phyloP scores from a whole-genome alignment of 1,284 basidiomycete species.

The Boletus smithii region DNA sequence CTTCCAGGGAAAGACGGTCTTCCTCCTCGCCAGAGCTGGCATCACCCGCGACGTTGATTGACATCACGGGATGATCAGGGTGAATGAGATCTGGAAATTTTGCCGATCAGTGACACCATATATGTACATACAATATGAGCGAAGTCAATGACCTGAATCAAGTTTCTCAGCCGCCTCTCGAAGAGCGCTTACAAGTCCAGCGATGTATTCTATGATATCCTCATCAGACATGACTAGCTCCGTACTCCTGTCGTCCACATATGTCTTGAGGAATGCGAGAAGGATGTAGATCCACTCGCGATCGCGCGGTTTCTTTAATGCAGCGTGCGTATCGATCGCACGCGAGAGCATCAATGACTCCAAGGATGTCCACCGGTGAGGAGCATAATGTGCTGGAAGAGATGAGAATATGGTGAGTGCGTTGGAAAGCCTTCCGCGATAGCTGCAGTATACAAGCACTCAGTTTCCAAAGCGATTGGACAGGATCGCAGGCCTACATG shows the following conservation, averaged over 20 bases:
- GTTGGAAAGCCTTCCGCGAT: slow-evolving; percentile 57
- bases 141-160: slow-evolving; percentile 49
- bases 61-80: slow-evolving; percentile 65
- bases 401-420: slow-evolving; percentile 72
- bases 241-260: slow-evolving; percentile 50
- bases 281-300: slow-evolving; percentile 73
- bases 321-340: slow-evolving; percentile 62
- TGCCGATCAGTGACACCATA: slow-evolving; percentile 11
- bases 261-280: slow-evolving; percentile 66
- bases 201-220: slow-evolving; percentile 52
- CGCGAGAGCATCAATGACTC: slow-evolving; percentile 73
- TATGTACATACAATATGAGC: not conserved
- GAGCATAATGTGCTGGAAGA: slow-evolving; percentile 79
- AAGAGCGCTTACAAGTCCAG: slow-evolving; percentile 50
- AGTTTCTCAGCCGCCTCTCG: slow-evolving; percentile 47
- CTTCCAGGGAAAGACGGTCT: slow-evolving; percentile 63
- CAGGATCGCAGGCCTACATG: slow-evolving; percentile 50
- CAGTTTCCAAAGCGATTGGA: slow-evolving; percentile 10
- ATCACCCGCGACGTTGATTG: slow-evolving; percentile 44
- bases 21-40: slow-evolving; percentile 51
- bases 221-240: slow-evolving; percentile 53
- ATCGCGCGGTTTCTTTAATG: slow-evolving; percentile 54
- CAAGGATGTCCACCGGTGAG: slow-evolving; percentile 72
- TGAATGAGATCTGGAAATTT: slow-evolving; percentile 54
- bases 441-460: slow-evolving; percentile 41